Base-by-base conservation (phyloP, 2,329 filamentous ascomycete genomes). In the Penicillium psychrosexuale region DNA sequence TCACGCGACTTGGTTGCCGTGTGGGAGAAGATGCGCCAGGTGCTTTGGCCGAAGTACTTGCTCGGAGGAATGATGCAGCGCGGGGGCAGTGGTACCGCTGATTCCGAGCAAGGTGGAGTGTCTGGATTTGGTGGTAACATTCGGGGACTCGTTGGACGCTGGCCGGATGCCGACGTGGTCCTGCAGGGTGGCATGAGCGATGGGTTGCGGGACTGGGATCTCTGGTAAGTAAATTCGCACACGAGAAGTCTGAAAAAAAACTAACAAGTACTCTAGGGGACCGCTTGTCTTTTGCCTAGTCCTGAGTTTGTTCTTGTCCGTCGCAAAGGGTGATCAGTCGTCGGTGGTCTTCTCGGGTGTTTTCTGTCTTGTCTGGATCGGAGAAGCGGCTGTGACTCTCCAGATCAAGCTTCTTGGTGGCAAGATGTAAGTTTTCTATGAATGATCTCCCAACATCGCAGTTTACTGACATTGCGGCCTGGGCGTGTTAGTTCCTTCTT, bases 21-120 rank as follows among this genome's bases (percentile, higher is more conserved):
- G 34, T 97, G 94, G 93, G 89, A 90, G 77, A 99, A 99, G 82
- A 91, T 99, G 87, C 87, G 90, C 73, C 93, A 97, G 79, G 94
- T 99, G 37, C 84, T 99, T 57, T 99, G 91, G 76, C 94, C 94
- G 17, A 92, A 92, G 69, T 97, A 97, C 77, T 82, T 99, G 46
- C 87, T 99, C 24, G 84, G 84, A 38, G 84, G 84, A 37, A 79
- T 86, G 67, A 75, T 87, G 74, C 75, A 80, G 60, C 74, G 79
- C 47, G 79, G 82, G 31, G 82, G 82, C n/a, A 82, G 82, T 36
- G 73, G 74, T 3, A 74, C 72, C 46, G 80, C 77, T 19, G 82
- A 79, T 34, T 81, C 79, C n/a, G 82, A 84, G 67, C 77, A 81
- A 62, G 82, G 79, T 15, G 82, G 84, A 63, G 78, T 77, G 9